Conservation (phyloP, 495 filamentous ascomycete species). For the Penicillium nucicola region DNA sequence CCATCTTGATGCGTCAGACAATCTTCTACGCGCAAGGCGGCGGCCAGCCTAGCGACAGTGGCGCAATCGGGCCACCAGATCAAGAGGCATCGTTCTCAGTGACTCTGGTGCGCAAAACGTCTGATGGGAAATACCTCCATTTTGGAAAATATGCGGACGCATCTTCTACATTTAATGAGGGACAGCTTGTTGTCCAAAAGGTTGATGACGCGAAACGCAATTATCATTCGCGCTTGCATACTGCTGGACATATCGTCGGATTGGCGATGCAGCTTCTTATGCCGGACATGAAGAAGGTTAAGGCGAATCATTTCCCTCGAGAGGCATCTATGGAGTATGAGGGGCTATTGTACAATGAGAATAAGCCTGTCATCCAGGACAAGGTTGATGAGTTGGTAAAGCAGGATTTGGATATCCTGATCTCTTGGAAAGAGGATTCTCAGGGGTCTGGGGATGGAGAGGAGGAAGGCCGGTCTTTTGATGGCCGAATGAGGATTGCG, state of each 20-base stretch:
- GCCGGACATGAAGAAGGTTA: slow-evolving; percentile 53
- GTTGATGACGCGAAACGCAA: slow-evolving; percentile 53
- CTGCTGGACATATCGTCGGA: slow-evolving; percentile 62
- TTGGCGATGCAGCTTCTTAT: slow-evolving; percentile 54
- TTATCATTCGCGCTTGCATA: slow-evolving; percentile 60
- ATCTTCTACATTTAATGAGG: slow-evolving; percentile 24
- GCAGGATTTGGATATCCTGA: slow-evolving; percentile 48
- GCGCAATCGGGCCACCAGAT: slow-evolving; percentile 39
- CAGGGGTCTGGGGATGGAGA: slow-evolving; percentile 44
- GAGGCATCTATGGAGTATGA: slow-evolving; percentile 58
- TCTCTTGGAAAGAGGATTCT: slow-evolving; percentile 44
- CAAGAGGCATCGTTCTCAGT: slow-evolving; percentile 43
- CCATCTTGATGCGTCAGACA: slow-evolving; percentile 52
- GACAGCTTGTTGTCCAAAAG: slow-evolving; percentile 44
- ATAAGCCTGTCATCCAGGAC: slow-evolving; percentile 54
- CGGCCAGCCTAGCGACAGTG: slow-evolving; percentile 61
- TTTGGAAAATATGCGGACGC: slow-evolving; percentile 47
- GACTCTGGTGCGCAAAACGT: slow-evolving; percentile 44
- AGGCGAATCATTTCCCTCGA: slow-evolving; percentile 61
- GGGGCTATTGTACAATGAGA: slow-evolving; percentile 57
- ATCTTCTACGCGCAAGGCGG: slow-evolving; percentile 67
- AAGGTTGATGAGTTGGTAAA: slow-evolving; percentile 52
- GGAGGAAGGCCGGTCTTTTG: slow-evolving; percentile 8
- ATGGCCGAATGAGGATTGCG: slow-evolving; percentile 38
- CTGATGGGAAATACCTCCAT: slow-evolving; percentile 53